phyloP scores from a whole-genome alignment of 1,284 basidiomycete genomes.

The Anthracocystis setariae region DNA sequence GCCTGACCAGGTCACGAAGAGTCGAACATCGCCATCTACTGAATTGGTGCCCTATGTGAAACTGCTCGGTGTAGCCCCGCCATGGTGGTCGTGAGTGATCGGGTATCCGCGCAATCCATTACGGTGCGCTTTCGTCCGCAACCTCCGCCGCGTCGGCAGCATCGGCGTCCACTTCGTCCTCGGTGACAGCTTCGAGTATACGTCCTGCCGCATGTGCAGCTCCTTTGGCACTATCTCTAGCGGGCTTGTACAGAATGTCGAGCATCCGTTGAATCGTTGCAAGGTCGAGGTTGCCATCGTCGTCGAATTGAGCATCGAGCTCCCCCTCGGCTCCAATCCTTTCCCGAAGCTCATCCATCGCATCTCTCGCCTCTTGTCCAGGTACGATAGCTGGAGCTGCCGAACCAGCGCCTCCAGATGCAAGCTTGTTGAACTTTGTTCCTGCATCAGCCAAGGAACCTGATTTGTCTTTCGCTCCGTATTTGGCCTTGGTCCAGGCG shows the following conservation, averaged over 20 bases:
- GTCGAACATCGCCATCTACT: no score
- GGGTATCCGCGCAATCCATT: not conserved
- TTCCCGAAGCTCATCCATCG: slow-evolving; percentile 27
- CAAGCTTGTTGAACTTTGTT: slow-evolving; percentile 38
- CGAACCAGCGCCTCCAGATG: slow-evolving; percentile 27
- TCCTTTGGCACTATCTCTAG: slow-evolving; percentile 28
- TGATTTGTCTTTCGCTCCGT: slow-evolving; percentile 17
- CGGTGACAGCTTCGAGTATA: slow-evolving; percentile 27
- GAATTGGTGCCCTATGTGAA: no score
- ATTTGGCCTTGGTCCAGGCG: slow-evolving; percentile 39
- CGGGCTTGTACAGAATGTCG: slow-evolving; percentile 55
- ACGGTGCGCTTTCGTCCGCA: slow-evolving; percentile 29
- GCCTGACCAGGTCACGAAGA: no score
- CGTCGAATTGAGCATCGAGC: slow-evolving; percentile 55
- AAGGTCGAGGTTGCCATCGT: slow-evolving; percentile 57
- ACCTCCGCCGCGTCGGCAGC: slow-evolving; percentile 46
- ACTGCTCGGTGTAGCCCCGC: no score
- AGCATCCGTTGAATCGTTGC: slow-evolving; percentile 59
- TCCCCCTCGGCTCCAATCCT: slow-evolving; percentile 37
- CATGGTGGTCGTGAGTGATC: no score
- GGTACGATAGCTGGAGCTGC: slow-evolving; percentile 41
- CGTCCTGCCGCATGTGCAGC: slow-evolving; percentile 22
- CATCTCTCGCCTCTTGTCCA: slow-evolving; percentile 31
- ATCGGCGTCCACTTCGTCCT: slow-evolving; percentile 33
- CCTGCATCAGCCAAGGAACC: slow-evolving; percentile 18